phyloP scores from a whole-genome alignment of 2,329 filamentous ascomycete genomes.

The Monosporascus sp. region DNA sequence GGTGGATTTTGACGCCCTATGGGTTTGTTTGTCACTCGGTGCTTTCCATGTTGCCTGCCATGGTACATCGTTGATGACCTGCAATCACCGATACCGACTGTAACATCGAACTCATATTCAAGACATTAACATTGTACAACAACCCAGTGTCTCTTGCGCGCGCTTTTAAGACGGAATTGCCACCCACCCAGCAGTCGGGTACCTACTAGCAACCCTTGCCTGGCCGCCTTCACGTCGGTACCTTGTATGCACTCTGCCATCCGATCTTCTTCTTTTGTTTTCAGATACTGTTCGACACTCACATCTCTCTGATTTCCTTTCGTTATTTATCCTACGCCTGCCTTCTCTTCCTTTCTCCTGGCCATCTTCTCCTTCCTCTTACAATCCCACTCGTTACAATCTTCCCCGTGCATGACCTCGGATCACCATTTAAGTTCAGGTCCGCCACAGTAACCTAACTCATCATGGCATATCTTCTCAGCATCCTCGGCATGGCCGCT shows the following conservation, averaged over 20 bases:
- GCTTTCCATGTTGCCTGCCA: neutral
- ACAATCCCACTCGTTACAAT: neutral
- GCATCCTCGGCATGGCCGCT: constrained; percentile 13
- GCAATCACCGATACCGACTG: neutral
- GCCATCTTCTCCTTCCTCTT: neutral
- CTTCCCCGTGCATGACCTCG: neutral
- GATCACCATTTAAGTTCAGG: neutral
- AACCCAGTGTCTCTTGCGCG: neutral
- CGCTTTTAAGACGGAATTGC: neutral
- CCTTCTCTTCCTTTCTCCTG: neutral
- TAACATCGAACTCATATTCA: no score
- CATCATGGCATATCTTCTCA: constrained; percentile 13
- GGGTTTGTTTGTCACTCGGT: neutral
- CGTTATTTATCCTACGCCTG: no score
- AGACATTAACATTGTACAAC: no score
- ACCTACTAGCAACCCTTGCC: neutral
- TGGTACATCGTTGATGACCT: neutral
- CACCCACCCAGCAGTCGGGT: no score
- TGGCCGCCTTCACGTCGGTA: neutral
- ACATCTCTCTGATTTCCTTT: no score
- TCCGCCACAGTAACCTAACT: neutral
- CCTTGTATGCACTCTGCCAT: no score
- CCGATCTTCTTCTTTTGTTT: neutral
- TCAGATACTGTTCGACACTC: neutral
- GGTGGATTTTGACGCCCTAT: neutral